Conservation (phyloP, 441 rosid genomes). For the Dalechampia spathulata region DNA sequence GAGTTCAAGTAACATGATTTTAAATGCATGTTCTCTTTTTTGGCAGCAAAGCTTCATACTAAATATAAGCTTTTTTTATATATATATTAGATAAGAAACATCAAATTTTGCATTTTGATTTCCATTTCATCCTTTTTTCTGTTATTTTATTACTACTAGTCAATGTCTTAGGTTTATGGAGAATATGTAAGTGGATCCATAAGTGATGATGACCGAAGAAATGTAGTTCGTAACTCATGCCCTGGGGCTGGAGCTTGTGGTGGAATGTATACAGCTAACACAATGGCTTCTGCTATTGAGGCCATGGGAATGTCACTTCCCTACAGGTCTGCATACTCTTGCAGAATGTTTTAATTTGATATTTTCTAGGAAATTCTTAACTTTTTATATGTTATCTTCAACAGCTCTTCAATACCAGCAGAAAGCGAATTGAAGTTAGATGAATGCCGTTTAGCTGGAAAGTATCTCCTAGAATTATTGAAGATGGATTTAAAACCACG, state of each 20-base stretch:
- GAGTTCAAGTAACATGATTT: too few relatives aligned
- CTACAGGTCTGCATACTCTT: conserved; percentile 51
- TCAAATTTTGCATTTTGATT: not conserved
- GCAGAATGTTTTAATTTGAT: conserved; percentile 5
- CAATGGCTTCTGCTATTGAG: conserved; percentile 99
- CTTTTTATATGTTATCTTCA: too few relatives aligned
- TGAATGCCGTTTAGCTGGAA: conserved; percentile 93
- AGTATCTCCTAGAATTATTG: conserved; percentile 65
- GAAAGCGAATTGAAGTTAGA: conserved; percentile 85
- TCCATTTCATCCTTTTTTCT: not conserved
- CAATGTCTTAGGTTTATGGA: conserved; percentile 64
- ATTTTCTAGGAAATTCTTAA: not conserved
- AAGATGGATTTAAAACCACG: conserved; percentile 90
- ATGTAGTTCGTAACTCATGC: conserved; percentile 72
- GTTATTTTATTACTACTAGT: not conserved
- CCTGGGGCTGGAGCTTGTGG: conserved; percentile 99
- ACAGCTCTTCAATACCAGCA: conserved; percentile 93
- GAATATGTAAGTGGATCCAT: conserved; percentile 82
- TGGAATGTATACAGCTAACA: conserved; percentile 98
- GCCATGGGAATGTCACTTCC: conserved; percentile 99
- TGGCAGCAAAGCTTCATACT: too few relatives aligned
- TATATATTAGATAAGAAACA: too few relatives aligned
- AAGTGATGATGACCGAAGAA: conserved; percentile 66
- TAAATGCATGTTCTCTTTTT: too few relatives aligned
- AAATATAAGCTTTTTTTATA: too few relatives aligned